Conservation (phyloP, 257 asterid genomes). For the Verbena officinalis region DNA sequence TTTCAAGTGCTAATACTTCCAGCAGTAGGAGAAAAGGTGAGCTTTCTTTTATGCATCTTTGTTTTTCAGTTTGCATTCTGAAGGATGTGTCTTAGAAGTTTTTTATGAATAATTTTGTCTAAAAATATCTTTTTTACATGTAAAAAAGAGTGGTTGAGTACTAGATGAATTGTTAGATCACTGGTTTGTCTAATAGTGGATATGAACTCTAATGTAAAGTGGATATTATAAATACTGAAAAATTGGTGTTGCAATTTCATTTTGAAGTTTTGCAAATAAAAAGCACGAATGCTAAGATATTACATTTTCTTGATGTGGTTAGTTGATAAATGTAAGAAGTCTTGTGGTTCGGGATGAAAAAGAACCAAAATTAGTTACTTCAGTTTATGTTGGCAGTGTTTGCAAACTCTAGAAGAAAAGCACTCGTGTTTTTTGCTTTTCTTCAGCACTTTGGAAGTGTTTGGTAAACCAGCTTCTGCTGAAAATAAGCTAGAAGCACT, state of each 20-base stretch:
- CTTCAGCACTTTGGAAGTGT: too few species aligned
- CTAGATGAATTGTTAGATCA: slow-evolving; percentile 8
- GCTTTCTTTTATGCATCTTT: neutral
- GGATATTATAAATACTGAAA: neutral
- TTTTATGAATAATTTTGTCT: slow-evolving; percentile 1
- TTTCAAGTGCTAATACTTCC: slow-evolving; percentile 36
- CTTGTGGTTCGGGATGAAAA: neutral
- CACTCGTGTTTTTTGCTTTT: too few species aligned
- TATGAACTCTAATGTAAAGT: neutral
- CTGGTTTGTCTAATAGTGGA: slow-evolving; percentile 6
- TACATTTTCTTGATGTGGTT: neutral
- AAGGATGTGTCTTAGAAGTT: too few species aligned
- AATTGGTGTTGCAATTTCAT: too few species aligned
- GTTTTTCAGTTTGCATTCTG: slow-evolving; percentile 5
- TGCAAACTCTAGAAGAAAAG: too few species aligned
- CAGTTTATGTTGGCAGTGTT: too few species aligned
- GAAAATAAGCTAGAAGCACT: too few species aligned
- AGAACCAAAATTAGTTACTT: neutral
- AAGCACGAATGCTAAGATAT: neutral
- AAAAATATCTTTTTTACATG: slow-evolving; percentile 3
- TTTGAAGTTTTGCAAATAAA: neutral
- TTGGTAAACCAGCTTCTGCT: too few species aligned
- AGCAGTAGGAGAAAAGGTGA: slow-evolving; percentile 63
- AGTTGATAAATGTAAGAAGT: neutral
- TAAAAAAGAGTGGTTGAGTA: neutral